Conservation (phyloP, 768 basidiomycete species). For the Tephrocybe sp. region DNA sequence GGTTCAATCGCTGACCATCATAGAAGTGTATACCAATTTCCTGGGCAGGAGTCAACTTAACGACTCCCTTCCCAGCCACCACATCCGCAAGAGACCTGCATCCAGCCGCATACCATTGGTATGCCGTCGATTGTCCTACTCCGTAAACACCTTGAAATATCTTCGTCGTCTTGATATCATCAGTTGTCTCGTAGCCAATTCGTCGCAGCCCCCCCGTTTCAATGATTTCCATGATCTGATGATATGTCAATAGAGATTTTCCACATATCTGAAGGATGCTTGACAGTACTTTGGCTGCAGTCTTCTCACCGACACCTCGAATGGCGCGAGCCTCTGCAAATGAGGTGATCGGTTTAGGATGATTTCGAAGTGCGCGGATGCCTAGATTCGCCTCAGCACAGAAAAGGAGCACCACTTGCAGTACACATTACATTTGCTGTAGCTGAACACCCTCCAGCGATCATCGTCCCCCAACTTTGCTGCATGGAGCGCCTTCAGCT, state of each 20-base stretch:
- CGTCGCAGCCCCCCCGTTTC: constrained; percentile 71
- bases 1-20: constrained; percentile 46
- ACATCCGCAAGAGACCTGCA: constrained; percentile 82
- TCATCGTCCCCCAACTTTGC: constrained; percentile 61
- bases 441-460: constrained; percentile 65
- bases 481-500: constrained; percentile 65
- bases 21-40: constrained; percentile 70
- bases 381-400: constrained; percentile 35
- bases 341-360: constrained; percentile 59
- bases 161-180: constrained; percentile 54
- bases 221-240: constrained; percentile 79
- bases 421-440: constrained; percentile 55
- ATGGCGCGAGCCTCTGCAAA: constrained; percentile 60
- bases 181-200: constrained; percentile 65
- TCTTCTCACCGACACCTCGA: constrained; percentile 69
- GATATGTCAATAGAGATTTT: background rate
- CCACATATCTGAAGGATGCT: background rate
- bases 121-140: constrained; percentile 71
- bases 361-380: constrained; percentile 54
- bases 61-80: constrained; percentile 52
- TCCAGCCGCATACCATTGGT: constrained; percentile 73
- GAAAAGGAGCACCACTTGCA: background rate
- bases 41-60: constrained; percentile 60
- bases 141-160: constrained; percentile 84
- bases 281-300: constrained; percentile 60